These are phyloP conservation scores for Linaria vulgaris DNA, from an alignment of 257 asterid species.

Conservation along the genomic window DNA sequence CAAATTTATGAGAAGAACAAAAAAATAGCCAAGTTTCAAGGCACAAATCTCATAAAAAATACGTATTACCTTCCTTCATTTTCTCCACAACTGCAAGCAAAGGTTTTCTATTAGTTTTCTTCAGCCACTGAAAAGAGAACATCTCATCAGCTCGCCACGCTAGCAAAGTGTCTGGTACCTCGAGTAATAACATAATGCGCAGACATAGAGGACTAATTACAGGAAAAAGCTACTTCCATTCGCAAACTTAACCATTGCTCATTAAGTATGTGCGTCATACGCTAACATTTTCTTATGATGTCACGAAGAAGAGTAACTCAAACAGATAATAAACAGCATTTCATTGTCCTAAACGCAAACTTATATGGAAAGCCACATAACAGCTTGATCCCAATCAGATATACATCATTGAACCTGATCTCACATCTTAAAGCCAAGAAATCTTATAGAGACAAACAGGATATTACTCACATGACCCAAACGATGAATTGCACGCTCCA, in stretches of 20 bases:
- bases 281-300: not conserved
- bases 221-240: no score
- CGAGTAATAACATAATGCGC: no score
- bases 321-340: not conserved
- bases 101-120: constrained; percentile 60
- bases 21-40: constrained; percentile 18
- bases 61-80: constrained; percentile 36
- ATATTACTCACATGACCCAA: constrained; percentile 64
- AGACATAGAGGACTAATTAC: no score
- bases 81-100: constrained; percentile 64
- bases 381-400: not conserved
- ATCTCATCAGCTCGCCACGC: no score
- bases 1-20: constrained; percentile 3
- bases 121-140: constrained; percentile 84
- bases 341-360: not conserved
- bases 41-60: not conserved
- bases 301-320: constrained; percentile 4
- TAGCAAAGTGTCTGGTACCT: no score
- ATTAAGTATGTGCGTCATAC: no score
- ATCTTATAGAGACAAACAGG: not conserved
- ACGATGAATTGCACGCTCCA: constrained; percentile 90
- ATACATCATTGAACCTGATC: not conserved
- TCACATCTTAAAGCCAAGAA: not conserved
- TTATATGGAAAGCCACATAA: not conserved
- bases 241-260: no score